Conservation (phyloP, 768 basidiomycete species). For the Leccinum arenicola region DNA sequence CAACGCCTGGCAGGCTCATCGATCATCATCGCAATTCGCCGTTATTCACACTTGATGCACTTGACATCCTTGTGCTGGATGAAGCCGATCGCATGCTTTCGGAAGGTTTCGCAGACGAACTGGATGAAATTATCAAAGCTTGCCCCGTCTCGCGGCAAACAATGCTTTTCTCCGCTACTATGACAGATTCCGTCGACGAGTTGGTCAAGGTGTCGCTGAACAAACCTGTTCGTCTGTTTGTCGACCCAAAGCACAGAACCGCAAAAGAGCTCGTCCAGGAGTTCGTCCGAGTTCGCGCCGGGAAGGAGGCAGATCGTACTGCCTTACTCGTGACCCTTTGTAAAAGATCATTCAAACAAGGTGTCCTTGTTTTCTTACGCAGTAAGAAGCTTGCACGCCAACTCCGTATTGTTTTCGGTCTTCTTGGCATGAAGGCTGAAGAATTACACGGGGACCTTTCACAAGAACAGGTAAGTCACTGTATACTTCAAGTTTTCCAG, state of each 20-base stretch:
- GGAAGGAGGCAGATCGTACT: slow-evolving; percentile 73
- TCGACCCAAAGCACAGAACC: slow-evolving; percentile 88
- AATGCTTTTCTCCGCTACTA: slow-evolving; percentile 98
- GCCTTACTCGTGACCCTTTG: slow-evolving; percentile 80
- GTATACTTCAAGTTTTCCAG: not conserved
- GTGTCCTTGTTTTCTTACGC: slow-evolving; percentile 89
- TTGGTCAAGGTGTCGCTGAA: slow-evolving; percentile 90
- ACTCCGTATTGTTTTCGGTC: slow-evolving; percentile 88
- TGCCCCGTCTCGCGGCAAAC: slow-evolving; percentile 90
- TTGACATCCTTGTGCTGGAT: slow-evolving; percentile 93
- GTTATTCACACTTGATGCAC: slow-evolving; percentile 85
- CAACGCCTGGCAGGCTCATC: slow-evolving; percentile 95
- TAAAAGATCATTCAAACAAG: slow-evolving; percentile 79
- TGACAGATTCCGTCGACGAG: slow-evolving; percentile 96
- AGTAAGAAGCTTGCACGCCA: slow-evolving; percentile 98
- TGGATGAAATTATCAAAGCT: slow-evolving; percentile 88
- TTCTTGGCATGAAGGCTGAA: slow-evolving; percentile 85
- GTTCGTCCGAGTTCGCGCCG: slow-evolving; percentile 87
- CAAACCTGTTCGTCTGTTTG: slow-evolving; percentile 91
- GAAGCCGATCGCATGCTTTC: slow-evolving; percentile 98
- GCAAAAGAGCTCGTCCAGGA: slow-evolving; percentile 89
- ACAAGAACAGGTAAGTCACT: slow-evolving; percentile 79
- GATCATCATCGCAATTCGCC: slow-evolving; percentile 97
- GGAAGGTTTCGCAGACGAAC: slow-evolving; percentile 93
- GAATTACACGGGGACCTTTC: slow-evolving; percentile 95